A percentile compares a stretch with the other conserved stretches of the same genome.
phyloP scores from a whole-genome alignment of 176 grass and related monocot genomes.

The Aegilops tauschii region DNA sequence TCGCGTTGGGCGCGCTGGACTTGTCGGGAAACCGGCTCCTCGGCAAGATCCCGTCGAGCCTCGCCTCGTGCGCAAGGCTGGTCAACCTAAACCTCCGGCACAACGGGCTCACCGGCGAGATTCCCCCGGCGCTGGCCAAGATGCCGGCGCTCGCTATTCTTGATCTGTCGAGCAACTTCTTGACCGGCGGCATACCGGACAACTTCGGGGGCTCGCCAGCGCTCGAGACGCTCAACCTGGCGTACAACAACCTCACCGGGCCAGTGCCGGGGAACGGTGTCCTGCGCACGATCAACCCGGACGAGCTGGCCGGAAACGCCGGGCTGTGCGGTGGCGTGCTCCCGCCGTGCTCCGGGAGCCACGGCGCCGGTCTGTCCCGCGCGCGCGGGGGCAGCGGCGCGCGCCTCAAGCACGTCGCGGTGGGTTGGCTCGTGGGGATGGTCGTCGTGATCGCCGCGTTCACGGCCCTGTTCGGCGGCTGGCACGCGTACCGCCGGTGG shows the following conservation, averaged over 20 bases:
- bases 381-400: slow-evolving; percentile 15
- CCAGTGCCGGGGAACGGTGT: slow-evolving; percentile 71
- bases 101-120: slow-evolving; percentile 64
- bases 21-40: slow-evolving; percentile 74
- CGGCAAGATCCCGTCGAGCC: slow-evolving; percentile 58
- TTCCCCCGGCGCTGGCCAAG: slow-evolving; percentile 63
- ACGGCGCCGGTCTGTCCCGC: slow-evolving; percentile 5
- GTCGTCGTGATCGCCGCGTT: slow-evolving; percentile 35
- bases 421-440: slow-evolving; percentile 61
- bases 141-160: slow-evolving; percentile 92
- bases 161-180: slow-evolving; percentile 72
- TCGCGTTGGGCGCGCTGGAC: slow-evolving; percentile 67
- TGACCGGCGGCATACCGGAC: slow-evolving; percentile 71
- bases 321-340: slow-evolving; percentile 84
- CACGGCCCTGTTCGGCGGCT: slow-evolving; percentile 45
- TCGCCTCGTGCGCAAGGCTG: slow-evolving; percentile 75
- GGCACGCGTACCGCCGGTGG: slow-evolving; percentile 64
- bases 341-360: slow-evolving; percentile 44
- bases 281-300: slow-evolving; percentile 78
- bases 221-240: slow-evolving; percentile 81
- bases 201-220: slow-evolving; percentile 95
- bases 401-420: slow-evolving; percentile 46
- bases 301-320: slow-evolving; percentile 73
- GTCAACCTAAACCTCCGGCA: slow-evolving; percentile 71
- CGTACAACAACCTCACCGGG: slow-evolving; percentile 80